Conservation (phyloP, 1,284 basidiomycete species). For the Marasmius tenuissimus region DNA sequence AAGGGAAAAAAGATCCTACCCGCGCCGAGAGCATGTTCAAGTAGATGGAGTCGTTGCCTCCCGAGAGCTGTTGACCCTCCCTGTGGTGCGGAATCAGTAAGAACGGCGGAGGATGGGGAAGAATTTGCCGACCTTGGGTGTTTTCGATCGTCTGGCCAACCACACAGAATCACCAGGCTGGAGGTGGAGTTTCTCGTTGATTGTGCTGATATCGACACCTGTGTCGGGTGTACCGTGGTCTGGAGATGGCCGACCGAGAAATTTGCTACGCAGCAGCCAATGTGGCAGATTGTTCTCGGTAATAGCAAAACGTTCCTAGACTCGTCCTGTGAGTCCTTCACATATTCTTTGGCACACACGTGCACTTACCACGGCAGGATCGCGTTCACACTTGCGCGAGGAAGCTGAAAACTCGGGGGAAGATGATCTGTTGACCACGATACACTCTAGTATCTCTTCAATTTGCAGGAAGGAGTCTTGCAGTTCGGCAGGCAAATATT, state of each 20-base stretch:
- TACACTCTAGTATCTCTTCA: conserved; percentile 54
- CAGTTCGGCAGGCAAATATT: conserved; percentile 39
- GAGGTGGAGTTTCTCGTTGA: conserved; percentile 36
- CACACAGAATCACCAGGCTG: conserved; percentile 45
- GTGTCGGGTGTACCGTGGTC: conserved; percentile 21
- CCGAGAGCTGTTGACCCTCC: conserved; percentile 87
- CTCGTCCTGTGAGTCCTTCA: conserved; percentile 16
- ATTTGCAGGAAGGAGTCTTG: conserved; percentile 33
- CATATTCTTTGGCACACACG: conserved; percentile 25
- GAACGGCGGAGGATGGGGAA: neutral
- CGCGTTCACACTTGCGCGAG: conserved; percentile 33
- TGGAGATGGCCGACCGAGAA: conserved; percentile 26
- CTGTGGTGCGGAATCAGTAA: conserved; percentile 34
- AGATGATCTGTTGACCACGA: conserved; percentile 47
- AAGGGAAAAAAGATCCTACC: conserved; percentile 43
- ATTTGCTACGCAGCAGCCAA: conserved; percentile 45
- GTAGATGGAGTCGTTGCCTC: conserved; percentile 67
- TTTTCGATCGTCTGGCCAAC: conserved; percentile 38
- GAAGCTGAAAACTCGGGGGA: conserved; percentile 44
- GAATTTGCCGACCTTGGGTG: conserved; percentile 33
- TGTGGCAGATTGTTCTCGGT: conserved; percentile 38
- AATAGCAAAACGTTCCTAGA: conserved; percentile 50
- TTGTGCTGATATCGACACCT: conserved; percentile 19
- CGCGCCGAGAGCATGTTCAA: conserved; percentile 58
- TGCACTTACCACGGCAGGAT: conserved; percentile 24